Evolutionary conservation across 2,329 filamentous ascomycete genomes (phyloP).

Genomic region (Endoconidiophora polonica): DNA sequence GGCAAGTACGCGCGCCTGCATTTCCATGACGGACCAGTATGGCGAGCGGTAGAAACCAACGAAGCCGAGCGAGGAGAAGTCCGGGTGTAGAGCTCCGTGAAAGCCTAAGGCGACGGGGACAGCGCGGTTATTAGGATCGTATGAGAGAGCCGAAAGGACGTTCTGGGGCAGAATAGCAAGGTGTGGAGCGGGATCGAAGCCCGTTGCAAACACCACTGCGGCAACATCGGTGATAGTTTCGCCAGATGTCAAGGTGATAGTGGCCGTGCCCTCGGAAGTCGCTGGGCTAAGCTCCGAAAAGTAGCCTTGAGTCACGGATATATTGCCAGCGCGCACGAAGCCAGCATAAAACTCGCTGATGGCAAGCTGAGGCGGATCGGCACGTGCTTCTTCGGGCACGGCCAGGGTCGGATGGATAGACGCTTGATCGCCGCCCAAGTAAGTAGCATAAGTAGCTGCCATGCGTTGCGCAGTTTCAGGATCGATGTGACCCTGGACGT

Average conservation of each 20-base stretch:
- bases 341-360: slow-evolving; percentile 58
- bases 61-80: slow-evolving; percentile 52
- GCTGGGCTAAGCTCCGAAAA: slow-evolving; percentile 18
- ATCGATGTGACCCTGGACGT: slow-evolving; percentile 48
- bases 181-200: slow-evolving; percentile 49
- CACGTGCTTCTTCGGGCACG: slow-evolving; percentile 24
- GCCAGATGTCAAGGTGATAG: slow-evolving; percentile 20
- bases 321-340: slow-evolving; percentile 50
- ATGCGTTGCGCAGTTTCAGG: slow-evolving; percentile 25
- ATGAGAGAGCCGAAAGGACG: slow-evolving; percentile 38
- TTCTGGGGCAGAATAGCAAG: slow-evolving; percentile 45
- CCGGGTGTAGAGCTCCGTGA: slow-evolving; percentile 44
- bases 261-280: slow-evolving; percentile 20
- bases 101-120: slow-evolving; percentile 52
- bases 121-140: slow-evolving; percentile 35
- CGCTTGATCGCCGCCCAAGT: slow-evolving; percentile 23
- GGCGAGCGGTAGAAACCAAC: slow-evolving; percentile 73
- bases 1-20: slow-evolving; percentile 58
- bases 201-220: slow-evolving; percentile 58
- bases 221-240: slow-evolving; percentile 37
- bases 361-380: slow-evolving; percentile 46
- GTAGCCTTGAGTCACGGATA: slow-evolving; percentile 34
- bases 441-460: slow-evolving; percentile 26
- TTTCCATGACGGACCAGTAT: slow-evolving; percentile 77
- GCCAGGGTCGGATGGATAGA: slow-evolving; percentile 26